These are phyloP conservation scores for Quercus phellos DNA, from an alignment of 331 rosid genomes.

Conservation along the genomic window DNA sequence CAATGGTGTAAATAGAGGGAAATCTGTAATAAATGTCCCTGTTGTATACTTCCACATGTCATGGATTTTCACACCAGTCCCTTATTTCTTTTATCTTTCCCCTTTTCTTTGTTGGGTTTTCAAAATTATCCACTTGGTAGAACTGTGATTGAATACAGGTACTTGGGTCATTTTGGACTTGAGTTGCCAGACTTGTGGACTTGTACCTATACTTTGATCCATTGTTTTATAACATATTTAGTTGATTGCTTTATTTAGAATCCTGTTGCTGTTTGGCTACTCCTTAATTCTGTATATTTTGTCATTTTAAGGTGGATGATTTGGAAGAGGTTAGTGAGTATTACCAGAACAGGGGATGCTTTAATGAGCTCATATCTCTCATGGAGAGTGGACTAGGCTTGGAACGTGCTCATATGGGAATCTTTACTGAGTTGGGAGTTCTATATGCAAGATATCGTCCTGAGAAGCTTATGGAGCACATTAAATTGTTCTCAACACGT, in stretches of 20 bases:
- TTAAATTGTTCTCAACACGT: conserved; percentile 87
- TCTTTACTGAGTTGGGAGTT: conserved; percentile 97
- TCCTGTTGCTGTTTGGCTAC: conserved; percentile 10
- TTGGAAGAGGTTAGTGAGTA: conserved; percentile 97
- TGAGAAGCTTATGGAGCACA: conserved; percentile 99
- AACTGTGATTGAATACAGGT: neutral
- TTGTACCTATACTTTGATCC: neutral
- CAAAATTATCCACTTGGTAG: neutral
- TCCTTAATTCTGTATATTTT: neutral
- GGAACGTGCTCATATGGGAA: conserved; percentile 99
- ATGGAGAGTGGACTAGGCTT: conserved; percentile 99
- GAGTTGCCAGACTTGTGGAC: neutral
- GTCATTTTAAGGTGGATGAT: conserved; percentile 72
- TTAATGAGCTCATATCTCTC: conserved; percentile 91
- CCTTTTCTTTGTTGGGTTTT: neutral
- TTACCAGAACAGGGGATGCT: conserved; percentile 98
- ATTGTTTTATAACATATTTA: neutral
- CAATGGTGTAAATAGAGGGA: neutral
- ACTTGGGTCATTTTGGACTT: neutral
- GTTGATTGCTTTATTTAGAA: conserved; percentile 23
- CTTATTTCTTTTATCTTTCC: neutral
- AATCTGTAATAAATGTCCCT: neutral
- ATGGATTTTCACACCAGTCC: neutral
- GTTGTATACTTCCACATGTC: neutral
- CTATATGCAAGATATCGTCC: conserved; percentile 98